Evolutionary conservation across 1,139 yeast genomes (phyloP).

Genomic region (Protomyces macrosporus): DNA sequence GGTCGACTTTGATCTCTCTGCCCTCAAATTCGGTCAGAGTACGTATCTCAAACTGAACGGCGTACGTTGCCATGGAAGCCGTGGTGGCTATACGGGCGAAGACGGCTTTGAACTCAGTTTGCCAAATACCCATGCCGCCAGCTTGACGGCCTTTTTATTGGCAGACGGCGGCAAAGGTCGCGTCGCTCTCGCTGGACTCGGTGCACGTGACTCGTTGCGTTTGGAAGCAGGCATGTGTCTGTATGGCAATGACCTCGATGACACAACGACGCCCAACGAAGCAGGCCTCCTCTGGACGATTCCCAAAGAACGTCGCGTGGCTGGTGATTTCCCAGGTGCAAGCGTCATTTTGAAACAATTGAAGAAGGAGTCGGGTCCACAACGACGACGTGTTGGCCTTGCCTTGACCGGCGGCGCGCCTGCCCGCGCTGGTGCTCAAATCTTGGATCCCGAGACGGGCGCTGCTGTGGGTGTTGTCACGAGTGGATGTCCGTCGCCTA

Average conservation of each 20-base stretch:
- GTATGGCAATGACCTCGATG: constrained; percentile 85
- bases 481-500: constrained; percentile 88
- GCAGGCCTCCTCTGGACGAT: constrained; percentile 86
- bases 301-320: constrained; percentile 67
- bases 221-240: constrained; percentile 98
- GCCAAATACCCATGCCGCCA: constrained; percentile 50
- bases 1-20: constrained; percentile 54
- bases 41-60: constrained; percentile 50
- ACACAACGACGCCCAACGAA: constrained; percentile 78
- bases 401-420: constrained; percentile 71
- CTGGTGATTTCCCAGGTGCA: constrained; percentile 70
- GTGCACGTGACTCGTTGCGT: constrained; percentile 92
- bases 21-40: constrained; percentile 71
- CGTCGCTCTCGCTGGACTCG: constrained; percentile 87
- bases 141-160: constrained; percentile 62
- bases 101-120: constrained; percentile 93
- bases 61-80: constrained; percentile 48
- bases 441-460: constrained; percentile 44
- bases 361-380: constrained; percentile 52
- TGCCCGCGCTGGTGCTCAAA: constrained; percentile 75
- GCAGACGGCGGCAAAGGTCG: constrained; percentile 46
- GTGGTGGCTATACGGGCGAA: constrained; percentile 98
- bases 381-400: constrained; percentile 66
- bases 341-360: constrained; percentile 64
- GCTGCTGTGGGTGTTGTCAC: constrained; percentile 64